phyloP scores from a whole-genome alignment of 768 basidiomycete species.

The Fomitopsis serialis region DNA sequence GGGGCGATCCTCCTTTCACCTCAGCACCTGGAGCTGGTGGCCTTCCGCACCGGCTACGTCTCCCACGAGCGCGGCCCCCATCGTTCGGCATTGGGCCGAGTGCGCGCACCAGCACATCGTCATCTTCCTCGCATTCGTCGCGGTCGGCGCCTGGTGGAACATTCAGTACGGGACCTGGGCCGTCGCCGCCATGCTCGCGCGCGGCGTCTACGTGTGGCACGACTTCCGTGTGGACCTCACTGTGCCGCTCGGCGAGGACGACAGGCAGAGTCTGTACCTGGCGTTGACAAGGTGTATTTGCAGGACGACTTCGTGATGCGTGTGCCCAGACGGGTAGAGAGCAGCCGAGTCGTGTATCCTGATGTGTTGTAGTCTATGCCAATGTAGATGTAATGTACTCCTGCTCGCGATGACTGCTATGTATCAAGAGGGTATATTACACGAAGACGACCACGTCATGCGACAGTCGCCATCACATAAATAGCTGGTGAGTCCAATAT shows the following conservation, averaged over 20 bases:
- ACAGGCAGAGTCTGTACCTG: slow-evolving; percentile 30
- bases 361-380: too few species aligned
- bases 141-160: slow-evolving; percentile 15
- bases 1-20: slow-evolving; percentile 27
- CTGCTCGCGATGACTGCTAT: too few species aligned
- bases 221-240: slow-evolving; percentile 18
- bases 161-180: not conserved
- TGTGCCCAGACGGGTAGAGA: too few species aligned
- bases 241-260: slow-evolving; percentile 27
- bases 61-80: slow-evolving; percentile 24
- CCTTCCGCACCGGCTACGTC: slow-evolving; percentile 27
- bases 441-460: too few species aligned
- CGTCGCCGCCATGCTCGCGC: slow-evolving; percentile 11
- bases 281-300: slow-evolving; percentile 11
- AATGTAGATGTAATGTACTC: too few species aligned
- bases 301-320: not conserved
- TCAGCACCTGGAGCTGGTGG: slow-evolving; percentile 18
- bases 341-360: too few species aligned
- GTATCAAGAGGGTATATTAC: too few species aligned
- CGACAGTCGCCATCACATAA: too few species aligned
- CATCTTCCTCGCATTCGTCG: slow-evolving; percentile 26
- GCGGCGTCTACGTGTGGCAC: slow-evolving; percentile 25
- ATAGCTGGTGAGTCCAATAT: too few species aligned
- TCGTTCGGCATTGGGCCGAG: slow-evolving; percentile 34
- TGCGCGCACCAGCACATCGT: slow-evolving; percentile 28